phyloP scores from a whole-genome alignment of 2,329 filamentous ascomycete species.

The Calonectria hawksworthii region DNA sequence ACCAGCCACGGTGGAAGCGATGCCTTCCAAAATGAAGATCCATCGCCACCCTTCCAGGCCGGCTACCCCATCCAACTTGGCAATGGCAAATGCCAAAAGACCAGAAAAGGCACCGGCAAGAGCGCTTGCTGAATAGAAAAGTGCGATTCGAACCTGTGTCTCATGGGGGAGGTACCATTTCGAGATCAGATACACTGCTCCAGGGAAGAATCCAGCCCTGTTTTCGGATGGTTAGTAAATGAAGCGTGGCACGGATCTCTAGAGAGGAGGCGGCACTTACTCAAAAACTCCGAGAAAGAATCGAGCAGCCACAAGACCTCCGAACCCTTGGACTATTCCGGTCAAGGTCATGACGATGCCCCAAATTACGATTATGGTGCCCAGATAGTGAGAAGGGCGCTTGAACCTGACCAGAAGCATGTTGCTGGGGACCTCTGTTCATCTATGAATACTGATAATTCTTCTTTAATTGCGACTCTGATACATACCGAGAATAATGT shows the following conservation, averaged over 20 bases:
- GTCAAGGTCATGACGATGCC: slow-evolving; percentile 60
- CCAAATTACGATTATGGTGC: slow-evolving; percentile 64
- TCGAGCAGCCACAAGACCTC: slow-evolving; percentile 52
- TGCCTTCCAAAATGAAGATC: slow-evolving; percentile 7
- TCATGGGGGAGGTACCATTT: slow-evolving; percentile 11
- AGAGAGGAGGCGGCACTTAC: not conserved
- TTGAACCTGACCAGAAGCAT: not conserved
- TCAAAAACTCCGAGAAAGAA: not conserved
- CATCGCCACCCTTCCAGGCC: slow-evolving; percentile 12
- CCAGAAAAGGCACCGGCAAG: slow-evolving; percentile 9
- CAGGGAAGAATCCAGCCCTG: slow-evolving; percentile 16
- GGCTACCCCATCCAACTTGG: not conserved
- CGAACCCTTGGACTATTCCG: slow-evolving; percentile 63
- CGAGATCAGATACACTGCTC: not conserved
- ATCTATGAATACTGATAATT: not conserved
- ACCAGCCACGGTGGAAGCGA: not conserved
- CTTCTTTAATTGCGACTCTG: no score
- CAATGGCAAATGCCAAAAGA: slow-evolving; percentile 11
- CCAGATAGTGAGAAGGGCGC: slow-evolving; percentile 63
- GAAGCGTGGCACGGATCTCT: no score
- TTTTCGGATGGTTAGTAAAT: not conserved
- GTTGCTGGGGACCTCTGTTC: not conserved
- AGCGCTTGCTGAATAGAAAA: slow-evolving; percentile 8
- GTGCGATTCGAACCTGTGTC: slow-evolving; percentile 5
- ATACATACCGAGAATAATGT: not conserved